Evolutionary conservation across 345 rosid species (phyloP).

Genomic region (Melaleuca quinquenervia): DNA sequence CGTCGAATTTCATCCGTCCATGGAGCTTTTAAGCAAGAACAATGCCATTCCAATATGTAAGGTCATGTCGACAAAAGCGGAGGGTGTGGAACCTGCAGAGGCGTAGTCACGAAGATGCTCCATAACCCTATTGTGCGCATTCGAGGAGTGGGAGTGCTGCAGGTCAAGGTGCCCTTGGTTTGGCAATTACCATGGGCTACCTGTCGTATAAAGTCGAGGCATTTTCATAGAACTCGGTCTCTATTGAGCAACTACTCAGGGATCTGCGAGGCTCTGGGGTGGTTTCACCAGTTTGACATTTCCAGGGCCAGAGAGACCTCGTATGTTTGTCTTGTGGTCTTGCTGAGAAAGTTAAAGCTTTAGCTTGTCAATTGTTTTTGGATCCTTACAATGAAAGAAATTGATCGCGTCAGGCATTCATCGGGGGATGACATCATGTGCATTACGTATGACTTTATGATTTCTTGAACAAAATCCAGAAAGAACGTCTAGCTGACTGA

Average conservation of each 20-base stretch:
- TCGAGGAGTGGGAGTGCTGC: not conserved
- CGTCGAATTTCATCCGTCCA: constrained; percentile 48
- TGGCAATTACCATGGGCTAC: not conserved
- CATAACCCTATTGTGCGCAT: not conserved
- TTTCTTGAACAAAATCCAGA: not conserved
- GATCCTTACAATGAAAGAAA: not conserved
- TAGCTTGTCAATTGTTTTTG: not conserved
- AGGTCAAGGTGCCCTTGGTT: not conserved
- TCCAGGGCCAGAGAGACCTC: not conserved
- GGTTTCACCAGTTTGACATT: not conserved
- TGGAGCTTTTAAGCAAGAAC: constrained; percentile 73
- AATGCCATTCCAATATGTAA: constrained; percentile 71
- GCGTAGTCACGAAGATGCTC: constrained; percentile 1
- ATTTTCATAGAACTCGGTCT: not conserved
- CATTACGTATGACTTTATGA: not conserved
- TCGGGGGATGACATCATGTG: not conserved
- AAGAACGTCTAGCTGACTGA: not conserved
- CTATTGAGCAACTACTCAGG: not conserved
- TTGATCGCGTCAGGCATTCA: not conserved
- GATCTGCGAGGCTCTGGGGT: not conserved
- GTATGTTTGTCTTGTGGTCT: not conserved
- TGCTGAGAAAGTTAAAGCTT: not conserved
- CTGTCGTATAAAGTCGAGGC: not conserved
- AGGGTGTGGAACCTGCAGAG: constrained; percentile 17
- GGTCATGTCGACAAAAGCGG: constrained; percentile 33